Evolutionary conservation across 345 rosid species (phyloP).

Genomic region (Salix arbutifolia): DNA sequence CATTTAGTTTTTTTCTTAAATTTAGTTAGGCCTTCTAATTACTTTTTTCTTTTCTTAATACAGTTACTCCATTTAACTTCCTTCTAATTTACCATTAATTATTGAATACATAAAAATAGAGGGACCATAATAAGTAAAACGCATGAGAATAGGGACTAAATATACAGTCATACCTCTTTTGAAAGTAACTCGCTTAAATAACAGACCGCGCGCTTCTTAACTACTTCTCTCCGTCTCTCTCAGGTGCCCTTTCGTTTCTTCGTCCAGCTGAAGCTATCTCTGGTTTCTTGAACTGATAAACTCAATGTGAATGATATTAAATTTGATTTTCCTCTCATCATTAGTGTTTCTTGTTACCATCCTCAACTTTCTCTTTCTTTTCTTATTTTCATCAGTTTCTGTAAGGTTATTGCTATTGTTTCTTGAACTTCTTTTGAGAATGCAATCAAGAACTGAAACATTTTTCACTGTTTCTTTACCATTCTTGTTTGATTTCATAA

Average conservation of each 20-base stretch:
- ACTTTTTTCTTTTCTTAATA: background rate
- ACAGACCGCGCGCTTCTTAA: background rate
- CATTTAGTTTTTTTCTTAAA: too few relatives aligned
- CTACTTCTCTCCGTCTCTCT: background rate
- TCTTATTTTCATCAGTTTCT: background rate
- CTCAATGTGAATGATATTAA: background rate
- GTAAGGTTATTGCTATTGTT: background rate
- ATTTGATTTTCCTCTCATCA: background rate
- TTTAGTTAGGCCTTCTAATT: too few relatives aligned
- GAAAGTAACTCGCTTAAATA: background rate
- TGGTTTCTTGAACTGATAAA: background rate
- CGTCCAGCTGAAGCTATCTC: background rate
- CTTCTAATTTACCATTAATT: background rate
- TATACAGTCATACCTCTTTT: background rate
- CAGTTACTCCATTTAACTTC: background rate
- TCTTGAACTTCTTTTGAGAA: background rate
- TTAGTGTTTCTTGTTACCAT: background rate
- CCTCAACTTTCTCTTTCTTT: background rate
- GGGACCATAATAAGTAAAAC: background rate
- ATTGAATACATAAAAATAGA: background rate
- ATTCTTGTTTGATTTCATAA: background rate
- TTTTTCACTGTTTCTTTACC: background rate
- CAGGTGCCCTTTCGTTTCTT: conserved; percentile 4
- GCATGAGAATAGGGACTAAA: background rate
- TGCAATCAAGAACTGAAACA: background rate